Evolutionary conservation across 108 stramenopile species (phyloP).

Genomic region (Poteriospumella lacustris): DNA sequence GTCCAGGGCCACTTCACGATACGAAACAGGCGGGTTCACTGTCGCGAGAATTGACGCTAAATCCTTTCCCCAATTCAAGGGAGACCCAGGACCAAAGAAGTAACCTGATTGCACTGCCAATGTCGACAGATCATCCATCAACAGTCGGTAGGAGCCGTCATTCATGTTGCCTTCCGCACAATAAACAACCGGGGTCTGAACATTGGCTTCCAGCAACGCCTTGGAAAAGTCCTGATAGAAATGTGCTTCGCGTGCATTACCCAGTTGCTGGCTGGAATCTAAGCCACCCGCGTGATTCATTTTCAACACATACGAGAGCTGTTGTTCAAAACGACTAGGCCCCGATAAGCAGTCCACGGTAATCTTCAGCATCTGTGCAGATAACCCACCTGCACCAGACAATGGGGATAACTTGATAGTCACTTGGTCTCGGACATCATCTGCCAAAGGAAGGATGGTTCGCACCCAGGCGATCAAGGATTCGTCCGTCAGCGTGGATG

Average conservation of each 20-base stretch:
- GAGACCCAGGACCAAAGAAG: conserved; percentile 25
- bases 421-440: no score
- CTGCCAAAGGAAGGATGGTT: no score
- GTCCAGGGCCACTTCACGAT: not conserved
- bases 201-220: not conserved
- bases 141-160: not conserved
- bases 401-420: no score
- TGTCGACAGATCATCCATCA: conserved; percentile 1
- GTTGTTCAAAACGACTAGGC: no score
- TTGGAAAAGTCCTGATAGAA: conserved; percentile 4
- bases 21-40: no score
- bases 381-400: no score
- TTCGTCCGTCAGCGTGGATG: no score
- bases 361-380: no score
- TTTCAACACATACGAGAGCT: no score
- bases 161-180: not conserved
- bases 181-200: not conserved
- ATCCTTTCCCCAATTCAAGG: conserved; percentile 19
- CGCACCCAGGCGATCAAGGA: no score
- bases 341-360: no score
- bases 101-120: conserved; percentile 1
- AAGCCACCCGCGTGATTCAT: no score
- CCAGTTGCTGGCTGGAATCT: not conserved
- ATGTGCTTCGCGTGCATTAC: conserved; percentile 5
- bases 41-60: conserved; percentile 14